These are phyloP conservation scores for Pueraria montana DNA, from an alignment of 306 rosid species.

Conservation along the genomic window DNA sequence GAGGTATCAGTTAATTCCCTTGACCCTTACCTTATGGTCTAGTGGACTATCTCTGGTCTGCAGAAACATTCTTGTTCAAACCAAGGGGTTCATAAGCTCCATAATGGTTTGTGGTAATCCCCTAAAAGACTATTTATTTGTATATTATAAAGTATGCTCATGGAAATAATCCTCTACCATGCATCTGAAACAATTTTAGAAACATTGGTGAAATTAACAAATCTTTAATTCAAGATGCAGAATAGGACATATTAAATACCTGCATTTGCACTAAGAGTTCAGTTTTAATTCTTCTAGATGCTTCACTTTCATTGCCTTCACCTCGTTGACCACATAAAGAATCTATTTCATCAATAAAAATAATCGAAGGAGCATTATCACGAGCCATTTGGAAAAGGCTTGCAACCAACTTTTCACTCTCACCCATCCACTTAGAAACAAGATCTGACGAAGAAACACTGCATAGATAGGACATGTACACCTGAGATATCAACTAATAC, in stretches of 20 bases:
- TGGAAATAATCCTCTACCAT: neutral
- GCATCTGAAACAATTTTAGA: no score
- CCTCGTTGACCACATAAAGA: conserved; percentile 86
- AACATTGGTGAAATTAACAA: neutral
- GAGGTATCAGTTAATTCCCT: no score
- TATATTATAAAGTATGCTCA: neutral
- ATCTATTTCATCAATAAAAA: conserved; percentile 84
- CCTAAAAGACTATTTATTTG: neutral
- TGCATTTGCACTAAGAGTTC: conserved; percentile 94
- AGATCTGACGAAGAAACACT: conserved; percentile 88
- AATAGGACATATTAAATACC: conserved; percentile 54
- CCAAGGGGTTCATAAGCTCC: no score
- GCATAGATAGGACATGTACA: conserved; percentile 2
- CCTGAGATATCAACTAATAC: neutral
- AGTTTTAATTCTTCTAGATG: conserved; percentile 87
- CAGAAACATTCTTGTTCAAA: no score
- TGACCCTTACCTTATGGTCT: no score
- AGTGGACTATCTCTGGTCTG: no score
- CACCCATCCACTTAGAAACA: conserved; percentile 94
- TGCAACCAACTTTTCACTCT: conserved; percentile 87
- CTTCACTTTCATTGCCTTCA: conserved; percentile 92
- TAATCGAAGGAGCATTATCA: no score
- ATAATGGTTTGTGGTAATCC: neutral
- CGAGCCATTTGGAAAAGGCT: conserved; percentile 90
- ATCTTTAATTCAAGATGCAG: neutral